Evolutionary conservation across 768 basidiomycete species (phyloP), one percentile per base, ranked within the genome.

Genomic region (Suillus clintonianus): DNA sequence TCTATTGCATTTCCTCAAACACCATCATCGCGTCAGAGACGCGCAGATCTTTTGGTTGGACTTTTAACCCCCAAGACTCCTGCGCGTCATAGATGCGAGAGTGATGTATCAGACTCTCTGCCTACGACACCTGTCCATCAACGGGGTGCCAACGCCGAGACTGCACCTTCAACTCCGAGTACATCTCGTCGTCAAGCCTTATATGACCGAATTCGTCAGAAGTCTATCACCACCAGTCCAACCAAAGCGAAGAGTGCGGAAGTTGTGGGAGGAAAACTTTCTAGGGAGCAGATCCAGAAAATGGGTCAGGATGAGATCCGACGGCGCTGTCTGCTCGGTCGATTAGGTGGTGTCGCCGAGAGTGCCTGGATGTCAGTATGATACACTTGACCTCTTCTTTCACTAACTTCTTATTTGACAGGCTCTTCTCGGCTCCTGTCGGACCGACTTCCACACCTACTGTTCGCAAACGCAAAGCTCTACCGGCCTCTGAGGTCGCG

Each of bases 291-390:
- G 67, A 79, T 92, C 65, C 74, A 88, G 48, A 89, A 88, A 75
- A 77, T 93, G 61, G 81, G 87, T 47, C 91, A 92, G 70, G 91
- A 93, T 63, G 92, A 91, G 71, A 84, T 90, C 78, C 83, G 91
- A 64, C 82, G 89, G 62, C 81, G 92, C 42, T 92, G 89, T 67
- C 73, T 94, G 36, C 80, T 95, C 9, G 92, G 92, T 57, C 86
- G 93, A 22, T 82, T 95, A 8, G 83, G 84, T 32, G 89, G 89
- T 11, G 85, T 95, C 34, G 93, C 93, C n/a, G 92, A 95, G 71
- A 90, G 92, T 66, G 85, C 90, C 19, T 94, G 92, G 91, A 93
- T 94, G 93, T 91, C 65, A 74, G 88, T 62, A 37, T 32, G n/a
- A 41, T 9, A 4, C 19, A 5, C 10, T 3, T 61, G 1, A 2